A percentile compares a stretch with the other conserved stretches of the same genome.
Evolutionary conservation across 2,329 filamentous ascomycete species (phyloP).

Genomic region (Alternaria arbusti): DNA sequence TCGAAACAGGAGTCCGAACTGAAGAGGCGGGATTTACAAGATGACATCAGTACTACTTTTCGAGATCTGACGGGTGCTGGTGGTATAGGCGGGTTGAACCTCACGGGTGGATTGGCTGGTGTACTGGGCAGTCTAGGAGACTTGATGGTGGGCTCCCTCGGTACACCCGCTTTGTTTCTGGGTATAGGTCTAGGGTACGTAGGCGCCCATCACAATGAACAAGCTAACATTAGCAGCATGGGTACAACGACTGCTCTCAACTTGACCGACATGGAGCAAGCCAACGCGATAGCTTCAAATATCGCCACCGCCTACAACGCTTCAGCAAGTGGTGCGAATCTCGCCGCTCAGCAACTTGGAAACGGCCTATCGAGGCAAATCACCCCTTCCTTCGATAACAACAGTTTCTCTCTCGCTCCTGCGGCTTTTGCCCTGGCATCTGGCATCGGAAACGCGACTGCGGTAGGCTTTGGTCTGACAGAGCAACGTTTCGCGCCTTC

Average conservation of each 20-base stretch:
- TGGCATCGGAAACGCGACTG: constrained; percentile 36
- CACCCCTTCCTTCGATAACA: constrained; percentile 15
- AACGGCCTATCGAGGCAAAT: constrained; percentile 31
- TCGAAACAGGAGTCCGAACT: background rate
- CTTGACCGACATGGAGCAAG: constrained; percentile 22
- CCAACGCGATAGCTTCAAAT: constrained; percentile 23
- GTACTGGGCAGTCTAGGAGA: constrained; percentile 20
- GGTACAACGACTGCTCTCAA: constrained; percentile 35
- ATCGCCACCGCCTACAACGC: constrained; percentile 28
- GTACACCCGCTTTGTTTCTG: constrained; percentile 37
- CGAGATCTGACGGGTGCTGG: constrained; percentile 7
- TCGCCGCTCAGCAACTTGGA: constrained; percentile 35
- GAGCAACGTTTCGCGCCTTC: constrained; percentile 23
- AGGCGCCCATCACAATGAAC: background rate
- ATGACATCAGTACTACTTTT: constrained; percentile 16
- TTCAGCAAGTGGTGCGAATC: constrained; percentile 31
- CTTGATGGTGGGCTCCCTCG: constrained; percentile 18
- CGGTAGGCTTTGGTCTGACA: constrained; percentile 34
- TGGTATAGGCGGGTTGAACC: constrained; percentile 8
- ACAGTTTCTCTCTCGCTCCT: constrained; percentile 18
- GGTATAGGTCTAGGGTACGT: constrained; percentile 40
- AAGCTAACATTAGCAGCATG: constrained; percentile 26
- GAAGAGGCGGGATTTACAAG: constrained; percentile 14
- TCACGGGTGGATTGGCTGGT: constrained; percentile 18
- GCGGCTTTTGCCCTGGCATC: constrained; percentile 35